Percentiles rank a stretch among this genome's conserved stretches.
These are phyloP conservation scores for Phoma herbarum DNA, from an alignment of 2,329 filamentous ascomycete genomes.

Conservation along the genomic window DNA sequence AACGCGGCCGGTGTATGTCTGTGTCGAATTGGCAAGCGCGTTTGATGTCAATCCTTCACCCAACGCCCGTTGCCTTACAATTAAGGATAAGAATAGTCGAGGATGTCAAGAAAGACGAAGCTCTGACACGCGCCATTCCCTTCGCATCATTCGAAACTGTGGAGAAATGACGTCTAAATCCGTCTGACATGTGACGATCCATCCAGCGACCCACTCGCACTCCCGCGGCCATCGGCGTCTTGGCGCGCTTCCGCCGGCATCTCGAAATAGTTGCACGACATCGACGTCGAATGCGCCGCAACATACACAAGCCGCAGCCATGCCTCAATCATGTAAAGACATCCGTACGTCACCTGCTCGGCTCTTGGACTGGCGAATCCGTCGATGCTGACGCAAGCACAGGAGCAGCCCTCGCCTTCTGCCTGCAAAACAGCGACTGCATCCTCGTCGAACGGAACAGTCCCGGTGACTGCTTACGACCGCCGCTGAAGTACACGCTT, in stretches of 20 bases:
- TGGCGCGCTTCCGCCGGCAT: constrained; percentile 21
- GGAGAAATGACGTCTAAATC: constrained; percentile 21
- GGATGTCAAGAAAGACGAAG: background rate
- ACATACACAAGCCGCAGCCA: constrained; percentile 49
- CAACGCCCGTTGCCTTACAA: background rate
- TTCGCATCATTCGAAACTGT: constrained; percentile 5
- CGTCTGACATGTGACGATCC: constrained; percentile 34
- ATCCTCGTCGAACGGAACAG: constrained; percentile 90
- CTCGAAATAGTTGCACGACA: constrained; percentile 2
- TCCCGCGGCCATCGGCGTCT: constrained; percentile 20
- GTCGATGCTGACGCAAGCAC: constrained; percentile 9
- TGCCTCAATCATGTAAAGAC: constrained; percentile 97
- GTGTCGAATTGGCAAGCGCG: background rate
- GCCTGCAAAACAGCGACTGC: constrained; percentile 95
- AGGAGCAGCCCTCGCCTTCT: constrained; percentile 93
- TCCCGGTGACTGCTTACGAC: constrained; percentile 86
- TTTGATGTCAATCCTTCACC: background rate
- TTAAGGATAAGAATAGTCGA: background rate
- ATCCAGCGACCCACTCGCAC: background rate
- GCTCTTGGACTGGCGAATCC: too few relatives aligned
- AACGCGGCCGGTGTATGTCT: background rate
- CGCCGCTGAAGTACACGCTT: constrained; percentile 81
- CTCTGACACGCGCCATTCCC: constrained; percentile 6
- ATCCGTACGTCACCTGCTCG: constrained; percentile 68
- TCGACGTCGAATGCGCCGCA: constrained; percentile 11